These are phyloP conservation scores for Tolypocladium ovalisporum DNA, from an alignment of 2,329 filamentous ascomycete genomes.

Conservation along the genomic window DNA sequence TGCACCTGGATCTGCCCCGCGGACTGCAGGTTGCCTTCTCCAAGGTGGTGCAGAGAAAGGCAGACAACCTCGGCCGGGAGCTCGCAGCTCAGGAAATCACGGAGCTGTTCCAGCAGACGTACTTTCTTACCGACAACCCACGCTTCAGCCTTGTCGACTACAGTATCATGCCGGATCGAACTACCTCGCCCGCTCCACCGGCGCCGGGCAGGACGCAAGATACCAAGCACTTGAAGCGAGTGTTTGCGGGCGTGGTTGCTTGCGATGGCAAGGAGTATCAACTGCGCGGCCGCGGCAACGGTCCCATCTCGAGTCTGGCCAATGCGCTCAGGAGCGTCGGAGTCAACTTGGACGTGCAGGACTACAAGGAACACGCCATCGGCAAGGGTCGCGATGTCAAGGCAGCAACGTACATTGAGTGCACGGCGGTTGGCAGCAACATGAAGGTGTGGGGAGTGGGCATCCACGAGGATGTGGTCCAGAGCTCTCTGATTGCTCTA, in stretches of 20 bases:
- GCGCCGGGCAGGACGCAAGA: slow-evolving; percentile 61
- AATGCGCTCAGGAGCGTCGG: slow-evolving; percentile 69
- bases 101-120: slow-evolving; percentile 76
- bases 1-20: slow-evolving; percentile 85
- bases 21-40: slow-evolving; percentile 88
- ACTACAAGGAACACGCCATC: slow-evolving; percentile 96
- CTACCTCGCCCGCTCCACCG: slow-evolving; percentile 59
- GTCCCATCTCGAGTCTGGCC: slow-evolving; percentile 80
- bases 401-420: slow-evolving; percentile 93
- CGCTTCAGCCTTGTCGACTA: slow-evolving; percentile 86
- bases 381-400: slow-evolving; percentile 72
- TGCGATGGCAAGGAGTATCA: slow-evolving; percentile 73
- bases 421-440: slow-evolving; percentile 54
- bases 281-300: slow-evolving; percentile 74
- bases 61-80: slow-evolving; percentile 75
- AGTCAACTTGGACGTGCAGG: slow-evolving; percentile 79
- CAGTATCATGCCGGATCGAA: slow-evolving; percentile 77
- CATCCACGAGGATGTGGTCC: slow-evolving; percentile 47
- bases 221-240: slow-evolving; percentile 65
- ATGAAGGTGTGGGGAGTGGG: slow-evolving; percentile 78
- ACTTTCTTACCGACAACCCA: slow-evolving; percentile 74
- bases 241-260: slow-evolving; percentile 75
- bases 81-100: slow-evolving; percentile 76
- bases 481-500: slow-evolving; percentile 77
- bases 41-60: slow-evolving; percentile 70